Conservation (phyloP, 1,284 basidiomycete species). For the Inonotus obliquus region DNA sequence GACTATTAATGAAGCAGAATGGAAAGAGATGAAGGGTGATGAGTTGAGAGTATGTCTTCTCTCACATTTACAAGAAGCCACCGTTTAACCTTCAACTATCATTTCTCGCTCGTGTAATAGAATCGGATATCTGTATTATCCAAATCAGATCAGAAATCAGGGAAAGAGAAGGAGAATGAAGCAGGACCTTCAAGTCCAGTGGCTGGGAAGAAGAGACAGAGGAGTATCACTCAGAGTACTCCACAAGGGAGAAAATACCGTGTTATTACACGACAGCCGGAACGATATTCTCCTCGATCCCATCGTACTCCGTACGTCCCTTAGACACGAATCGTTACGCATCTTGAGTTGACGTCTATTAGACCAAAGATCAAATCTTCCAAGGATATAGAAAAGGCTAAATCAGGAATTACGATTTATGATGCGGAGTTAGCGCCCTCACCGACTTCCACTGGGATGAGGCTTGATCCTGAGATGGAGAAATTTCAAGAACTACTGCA, state of each 20-base stretch:
- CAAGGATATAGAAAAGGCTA: slow-evolving; percentile 38
- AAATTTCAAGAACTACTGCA: slow-evolving; percentile 67
- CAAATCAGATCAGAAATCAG: slow-evolving; percentile 14
- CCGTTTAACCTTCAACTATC: too few relatives aligned
- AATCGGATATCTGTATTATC: slow-evolving; percentile 38
- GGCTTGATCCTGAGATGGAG: slow-evolving; percentile 56
- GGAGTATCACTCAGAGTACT: slow-evolving; percentile 4
- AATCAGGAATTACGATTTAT: slow-evolving; percentile 56
- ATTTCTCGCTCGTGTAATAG: slow-evolving; percentile 26
- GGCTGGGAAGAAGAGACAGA: neutral
- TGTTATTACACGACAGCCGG: slow-evolving; percentile 15
- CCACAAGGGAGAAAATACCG: slow-evolving; percentile 14
- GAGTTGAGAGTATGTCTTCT: slow-evolving; percentile 51
- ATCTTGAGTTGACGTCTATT: slow-evolving; percentile 5
- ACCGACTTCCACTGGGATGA: slow-evolving; percentile 28
- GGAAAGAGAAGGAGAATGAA: neutral
- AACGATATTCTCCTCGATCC: slow-evolving; percentile 15
- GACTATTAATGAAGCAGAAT: slow-evolving; percentile 64
- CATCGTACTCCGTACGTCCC: slow-evolving; percentile 17
- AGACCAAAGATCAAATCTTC: slow-evolving; percentile 54
- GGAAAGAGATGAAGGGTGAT: slow-evolving; percentile 56
- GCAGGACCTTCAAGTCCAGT: neutral
- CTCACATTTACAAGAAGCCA: too few relatives aligned
- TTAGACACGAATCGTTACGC: neutral
- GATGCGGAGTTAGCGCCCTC: slow-evolving; percentile 55